Evolutionary conservation across 768 basidiomycete species (phyloP).

Genomic region (Solioccasus polychromus): DNA sequence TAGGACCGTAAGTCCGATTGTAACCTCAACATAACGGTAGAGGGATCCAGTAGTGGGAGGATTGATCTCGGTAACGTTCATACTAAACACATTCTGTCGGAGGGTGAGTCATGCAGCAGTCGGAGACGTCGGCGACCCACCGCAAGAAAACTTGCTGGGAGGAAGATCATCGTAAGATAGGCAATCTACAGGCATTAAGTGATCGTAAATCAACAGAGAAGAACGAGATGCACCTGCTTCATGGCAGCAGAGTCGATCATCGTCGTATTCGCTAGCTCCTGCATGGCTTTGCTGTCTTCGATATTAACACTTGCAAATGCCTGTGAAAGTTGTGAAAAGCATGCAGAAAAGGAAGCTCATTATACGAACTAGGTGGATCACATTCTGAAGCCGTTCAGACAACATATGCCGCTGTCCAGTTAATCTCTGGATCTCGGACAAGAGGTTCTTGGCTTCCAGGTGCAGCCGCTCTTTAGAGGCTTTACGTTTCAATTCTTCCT

Average conservation of each 20-base stretch:
- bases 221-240: constrained; percentile 27
- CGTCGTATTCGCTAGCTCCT: constrained; percentile 44
- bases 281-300: constrained; percentile 49
- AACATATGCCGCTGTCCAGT: constrained; percentile 32
- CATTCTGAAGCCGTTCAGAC: constrained; percentile 34
- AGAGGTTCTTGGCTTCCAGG: constrained; percentile 47
- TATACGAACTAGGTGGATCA: constrained; percentile 30
- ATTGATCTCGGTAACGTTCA: constrained; percentile 33
- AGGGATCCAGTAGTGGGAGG: constrained; percentile 28
- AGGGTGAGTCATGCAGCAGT: constrained; percentile 6
- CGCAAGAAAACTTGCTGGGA: constrained; percentile 47
- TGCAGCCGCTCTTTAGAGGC: constrained; percentile 37
- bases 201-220: background rate
- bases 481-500: constrained; percentile 4
- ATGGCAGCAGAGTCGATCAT: constrained; percentile 41
- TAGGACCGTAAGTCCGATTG: constrained; percentile 46
- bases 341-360: background rate
- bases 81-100: constrained; percentile 31
- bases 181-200: constrained; percentile 32
- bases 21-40: constrained; percentile 36
- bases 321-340: constrained; percentile 28
- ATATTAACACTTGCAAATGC: constrained; percentile 61
- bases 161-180: constrained; percentile 60
- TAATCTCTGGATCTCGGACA: constrained; percentile 49
- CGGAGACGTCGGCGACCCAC: constrained; percentile 12